Conservation (phyloP, 352 stramenopile species). For the Pythium brachiatum region DNA sequence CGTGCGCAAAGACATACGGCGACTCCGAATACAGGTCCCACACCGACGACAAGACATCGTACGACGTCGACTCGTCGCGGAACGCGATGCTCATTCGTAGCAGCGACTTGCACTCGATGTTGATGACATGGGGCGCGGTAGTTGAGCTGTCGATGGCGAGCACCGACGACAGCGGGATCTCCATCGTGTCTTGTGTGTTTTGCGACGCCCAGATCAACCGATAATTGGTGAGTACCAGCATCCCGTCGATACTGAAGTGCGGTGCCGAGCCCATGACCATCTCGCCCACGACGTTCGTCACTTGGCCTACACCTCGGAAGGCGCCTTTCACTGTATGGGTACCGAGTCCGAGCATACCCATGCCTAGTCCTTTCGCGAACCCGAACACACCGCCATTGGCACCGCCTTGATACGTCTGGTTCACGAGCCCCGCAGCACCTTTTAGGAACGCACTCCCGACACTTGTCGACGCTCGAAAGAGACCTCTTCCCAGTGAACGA, state of each 20-base stretch:
- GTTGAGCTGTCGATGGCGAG: conserved; percentile 75
- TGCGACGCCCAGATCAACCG: conserved; percentile 84
- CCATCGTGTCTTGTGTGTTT: conserved; percentile 74
- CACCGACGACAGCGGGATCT: conserved; percentile 81
- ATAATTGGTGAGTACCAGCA: conserved; percentile 81
- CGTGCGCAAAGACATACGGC: conserved; percentile 75
- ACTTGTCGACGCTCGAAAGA: conserved; percentile 84
- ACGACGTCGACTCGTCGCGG: conserved; percentile 71
- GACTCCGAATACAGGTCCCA: conserved; percentile 65
- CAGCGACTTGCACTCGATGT: conserved; percentile 83
- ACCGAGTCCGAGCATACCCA: conserved; percentile 82
- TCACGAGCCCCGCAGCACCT: conserved; percentile 74
- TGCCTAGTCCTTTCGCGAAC: conserved; percentile 84
- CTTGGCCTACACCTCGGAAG: conserved; percentile 80
- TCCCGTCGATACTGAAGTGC: conserved; percentile 87
- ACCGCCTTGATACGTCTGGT: conserved; percentile 85
- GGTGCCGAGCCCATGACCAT: conserved; percentile 82
- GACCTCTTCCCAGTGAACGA: conserved; percentile 68
- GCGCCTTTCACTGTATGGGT: conserved; percentile 86
- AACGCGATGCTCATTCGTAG: conserved; percentile 83
- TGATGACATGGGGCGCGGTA: conserved; percentile 78
- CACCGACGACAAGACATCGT: conserved; percentile 70
- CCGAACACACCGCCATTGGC: conserved; percentile 83
- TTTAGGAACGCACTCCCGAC: conserved; percentile 84
- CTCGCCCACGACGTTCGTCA: conserved; percentile 85